Percentiles rank a stretch among this genome's conserved stretches.
These are phyloP conservation scores for Diversispora epigaea DNA, from an alignment of 192 early-diverging fungal species.

Conservation along the genomic window DNA sequence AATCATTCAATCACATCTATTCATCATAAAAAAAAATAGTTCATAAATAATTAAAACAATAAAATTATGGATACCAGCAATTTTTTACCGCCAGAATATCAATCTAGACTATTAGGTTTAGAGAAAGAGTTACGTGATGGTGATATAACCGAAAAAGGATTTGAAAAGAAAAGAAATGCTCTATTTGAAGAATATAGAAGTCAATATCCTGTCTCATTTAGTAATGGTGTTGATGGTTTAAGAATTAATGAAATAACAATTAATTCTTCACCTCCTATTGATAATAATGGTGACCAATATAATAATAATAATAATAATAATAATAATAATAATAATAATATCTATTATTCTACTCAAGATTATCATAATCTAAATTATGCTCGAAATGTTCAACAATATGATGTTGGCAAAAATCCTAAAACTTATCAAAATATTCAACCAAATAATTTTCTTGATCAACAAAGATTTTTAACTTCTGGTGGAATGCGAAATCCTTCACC, in stretches of 20 bases:
- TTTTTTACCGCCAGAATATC: slow-evolving; percentile 11
- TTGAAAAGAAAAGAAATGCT: slow-evolving; percentile 59
- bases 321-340: no score
- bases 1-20: no score
- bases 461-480: no score
- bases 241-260: background rate
- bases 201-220: background rate
- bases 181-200: slow-evolving; percentile 52
- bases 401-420: background rate
- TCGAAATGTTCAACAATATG: no score
- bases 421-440: background rate
- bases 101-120: background rate
- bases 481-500: no score
- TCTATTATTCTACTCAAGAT: no score
- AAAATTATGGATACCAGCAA: slow-evolving; percentile 1
- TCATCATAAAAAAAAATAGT: no score
- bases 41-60: no score
- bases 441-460: no score
- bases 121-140: slow-evolving; percentile 60
- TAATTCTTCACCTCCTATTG: background rate
- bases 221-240: background rate
- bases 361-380: no score
- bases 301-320: no score
- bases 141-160: slow-evolving; percentile 76
- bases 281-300: background rate